Evolutionary conservation across 192 early-diverging fungal species (phyloP).

Genomic region (Umbelopsis sp.): DNA sequence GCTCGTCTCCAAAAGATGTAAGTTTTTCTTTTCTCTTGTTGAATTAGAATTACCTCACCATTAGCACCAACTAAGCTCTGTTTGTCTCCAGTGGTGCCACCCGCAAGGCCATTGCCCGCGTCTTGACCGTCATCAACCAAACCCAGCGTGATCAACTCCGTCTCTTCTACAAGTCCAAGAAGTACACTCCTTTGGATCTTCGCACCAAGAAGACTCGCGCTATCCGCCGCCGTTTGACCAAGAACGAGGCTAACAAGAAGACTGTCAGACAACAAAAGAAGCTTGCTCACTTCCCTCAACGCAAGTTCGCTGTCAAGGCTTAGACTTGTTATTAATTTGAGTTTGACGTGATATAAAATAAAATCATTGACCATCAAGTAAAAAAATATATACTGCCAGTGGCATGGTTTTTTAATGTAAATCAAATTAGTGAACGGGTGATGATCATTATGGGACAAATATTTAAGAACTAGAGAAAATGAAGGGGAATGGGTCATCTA

Average conservation of each 20-base stretch:
- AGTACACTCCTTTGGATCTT: conserved; percentile 95
- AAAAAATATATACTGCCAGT: background rate
- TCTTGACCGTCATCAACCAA: conserved; percentile 96
- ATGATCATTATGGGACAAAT: no score
- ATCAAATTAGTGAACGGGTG: background rate
- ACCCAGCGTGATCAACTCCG: conserved; percentile 89
- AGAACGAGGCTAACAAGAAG: conserved; percentile 76
- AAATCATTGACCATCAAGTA: conserved; percentile 14
- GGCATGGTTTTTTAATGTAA: background rate
- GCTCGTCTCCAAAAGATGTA: conserved; percentile 61
- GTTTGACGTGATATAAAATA: conserved; percentile 24
- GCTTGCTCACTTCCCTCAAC: conserved; percentile 85
- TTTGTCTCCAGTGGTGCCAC: conserved; percentile 56
- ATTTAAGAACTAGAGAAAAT: no score
- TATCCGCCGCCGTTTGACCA: conserved; percentile 92
- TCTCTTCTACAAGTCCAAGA: conserved; percentile 92
- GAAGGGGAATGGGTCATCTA: background rate
- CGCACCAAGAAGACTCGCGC: conserved; percentile 99
- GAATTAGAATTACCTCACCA: no score
- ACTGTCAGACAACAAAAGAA: conserved; percentile 92
- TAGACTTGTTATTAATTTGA: conserved; percentile 49
- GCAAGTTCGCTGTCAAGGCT: conserved; percentile 91
- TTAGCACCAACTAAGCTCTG: background rate
- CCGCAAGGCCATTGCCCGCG: conserved; percentile 93
- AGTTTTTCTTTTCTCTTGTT: background rate